A percentile compares a stretch with the other conserved stretches of the same genome.
phyloP scores from a whole-genome alignment of 2,329 filamentous ascomycete genomes.

The Botrytis fabae region DNA sequence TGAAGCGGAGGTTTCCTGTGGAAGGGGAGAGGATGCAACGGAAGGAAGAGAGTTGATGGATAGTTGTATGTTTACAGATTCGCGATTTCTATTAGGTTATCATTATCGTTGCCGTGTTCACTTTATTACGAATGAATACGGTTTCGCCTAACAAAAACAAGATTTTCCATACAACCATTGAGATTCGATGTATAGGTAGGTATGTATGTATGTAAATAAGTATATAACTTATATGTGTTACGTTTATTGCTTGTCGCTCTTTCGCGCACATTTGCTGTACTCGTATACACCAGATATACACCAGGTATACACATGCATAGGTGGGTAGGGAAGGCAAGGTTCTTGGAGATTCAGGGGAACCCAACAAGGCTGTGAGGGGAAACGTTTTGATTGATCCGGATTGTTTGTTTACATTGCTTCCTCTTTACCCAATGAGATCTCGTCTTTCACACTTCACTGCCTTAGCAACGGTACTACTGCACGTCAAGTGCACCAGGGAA shows the following conservation, averaged over 20 bases:
- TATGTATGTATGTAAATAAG: not conserved
- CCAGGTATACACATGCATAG: not conserved
- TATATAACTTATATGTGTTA: no score
- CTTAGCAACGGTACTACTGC: conserved; percentile 7
- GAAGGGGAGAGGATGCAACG: not conserved
- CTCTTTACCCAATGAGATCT: not conserved
- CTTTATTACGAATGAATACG: not conserved
- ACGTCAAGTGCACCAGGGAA: not conserved
- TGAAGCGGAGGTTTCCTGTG: not conserved
- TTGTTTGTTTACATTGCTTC: not conserved
- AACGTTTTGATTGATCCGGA: not conserved
- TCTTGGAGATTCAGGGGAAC: conserved; percentile 1
- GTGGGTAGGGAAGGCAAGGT: not conserved
- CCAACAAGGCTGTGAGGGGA: not conserved
- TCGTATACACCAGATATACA: not conserved
- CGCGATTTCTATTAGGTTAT: conserved; percentile 2
- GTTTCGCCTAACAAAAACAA: not conserved
- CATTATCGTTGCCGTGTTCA: not conserved
- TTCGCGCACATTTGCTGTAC: not conserved
- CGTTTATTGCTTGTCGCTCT: not conserved
- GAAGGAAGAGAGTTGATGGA: not conserved
- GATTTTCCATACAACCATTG: not conserved
- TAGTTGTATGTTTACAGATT: not conserved
- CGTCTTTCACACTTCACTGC: not conserved
- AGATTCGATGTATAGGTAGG: not conserved